Evolutionary conservation across 2,329 filamentous ascomycete genomes (phyloP), one percentile per base, ranked within the genome.

Genomic region (Ampelomyces quisqualis): DNA sequence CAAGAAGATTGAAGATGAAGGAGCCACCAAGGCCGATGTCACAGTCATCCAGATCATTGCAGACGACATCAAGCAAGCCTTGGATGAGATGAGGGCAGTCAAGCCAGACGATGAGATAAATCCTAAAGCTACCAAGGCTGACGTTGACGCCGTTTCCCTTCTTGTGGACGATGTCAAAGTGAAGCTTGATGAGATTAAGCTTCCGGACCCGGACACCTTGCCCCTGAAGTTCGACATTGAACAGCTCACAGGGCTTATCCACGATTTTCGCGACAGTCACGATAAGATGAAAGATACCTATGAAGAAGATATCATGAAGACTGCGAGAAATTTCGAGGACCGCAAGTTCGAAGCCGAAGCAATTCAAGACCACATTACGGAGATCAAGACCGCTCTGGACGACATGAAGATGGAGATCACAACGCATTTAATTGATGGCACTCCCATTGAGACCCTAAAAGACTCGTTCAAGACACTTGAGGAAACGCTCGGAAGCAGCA

Each of bases 141-240:
- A 96, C 54, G 75, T 95, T 3, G 87, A 93, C 49, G 66, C 87
- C 2, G 79, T 97, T 6, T 87, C 89, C 50, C 78, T 88, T 1
- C 78, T 91, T 28, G 87, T 90, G 21, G 80, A 87, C n/a, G 90
- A 95, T 49, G 84, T 94, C 67, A 95, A 94, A 70, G 75, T 78
- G 4, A 81, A 85, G 19, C 75, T 96, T 7, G 85, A 90, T 30
- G 82, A 86, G 39, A 79, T 93, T 58, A 76, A 82, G 22, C 76
- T 85, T 38, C 81, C 85, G 1, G 84, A 93, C 57, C 74, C 87
- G 5, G 84, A 84, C 2, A 75, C 78, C 1, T 70, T 95, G 3
- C 81, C 89, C 1, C 82, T 81, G 4, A 94, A 90, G 64, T 82
- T 88, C 2, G 88, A 95, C 52, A 64, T 94, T 13, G 77, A 80